Percentiles rank a stretch among this genome's conserved stretches.
These are phyloP conservation scores for Hymenoscyphus albidus DNA, from an alignment of 2,329 filamentous ascomycete genomes.

Conservation along the genomic window DNA sequence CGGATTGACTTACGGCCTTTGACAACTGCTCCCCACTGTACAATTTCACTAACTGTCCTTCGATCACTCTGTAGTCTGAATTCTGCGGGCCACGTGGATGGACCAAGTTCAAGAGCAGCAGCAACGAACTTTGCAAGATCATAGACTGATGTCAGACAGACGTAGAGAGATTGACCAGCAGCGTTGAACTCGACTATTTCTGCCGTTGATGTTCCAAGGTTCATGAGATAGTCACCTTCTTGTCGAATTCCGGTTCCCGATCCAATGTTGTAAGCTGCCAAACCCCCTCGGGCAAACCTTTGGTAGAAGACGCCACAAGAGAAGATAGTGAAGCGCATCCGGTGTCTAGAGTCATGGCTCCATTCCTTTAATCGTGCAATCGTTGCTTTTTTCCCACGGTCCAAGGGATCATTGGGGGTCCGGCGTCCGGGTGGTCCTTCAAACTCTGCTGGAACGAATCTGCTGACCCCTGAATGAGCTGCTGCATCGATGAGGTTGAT, in stretches of 20 bases:
- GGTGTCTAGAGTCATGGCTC: conserved; percentile 40
- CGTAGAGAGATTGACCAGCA: conserved; percentile 46
- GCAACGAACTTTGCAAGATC: conserved; percentile 70
- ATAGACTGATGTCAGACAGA: conserved; percentile 65
- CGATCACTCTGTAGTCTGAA: conserved; percentile 67
- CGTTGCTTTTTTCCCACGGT: conserved; percentile 56
- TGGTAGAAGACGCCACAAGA: conserved; percentile 75
- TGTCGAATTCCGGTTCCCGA: conserved; percentile 46
- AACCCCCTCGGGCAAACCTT: conserved; percentile 64
- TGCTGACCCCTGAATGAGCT: conserved; percentile 57
- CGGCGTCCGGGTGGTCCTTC: conserved; percentile 59
- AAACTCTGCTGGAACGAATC: conserved; percentile 74
- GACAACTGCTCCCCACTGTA: conserved; percentile 47
- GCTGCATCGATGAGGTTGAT: conserved; percentile 70
- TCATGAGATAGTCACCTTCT: conserved; percentile 63
- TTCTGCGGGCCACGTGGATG: conserved; percentile 61
- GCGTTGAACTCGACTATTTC: conserved; percentile 56
- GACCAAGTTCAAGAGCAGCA: conserved; percentile 61
- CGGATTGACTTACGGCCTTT: conserved; percentile 43
- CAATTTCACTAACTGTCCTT: conserved; percentile 56
- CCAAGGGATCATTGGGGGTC: conserved; percentile 53
- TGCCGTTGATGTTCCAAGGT: conserved; percentile 55
- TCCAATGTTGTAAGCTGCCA: conserved; percentile 58
- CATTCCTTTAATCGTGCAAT: conserved; percentile 54
- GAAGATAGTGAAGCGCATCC: conserved; percentile 67